These are phyloP conservation scores for Friedmanniomyces simplex DNA, from an alignment of 495 filamentous ascomycete genomes.

Conservation along the genomic window DNA sequence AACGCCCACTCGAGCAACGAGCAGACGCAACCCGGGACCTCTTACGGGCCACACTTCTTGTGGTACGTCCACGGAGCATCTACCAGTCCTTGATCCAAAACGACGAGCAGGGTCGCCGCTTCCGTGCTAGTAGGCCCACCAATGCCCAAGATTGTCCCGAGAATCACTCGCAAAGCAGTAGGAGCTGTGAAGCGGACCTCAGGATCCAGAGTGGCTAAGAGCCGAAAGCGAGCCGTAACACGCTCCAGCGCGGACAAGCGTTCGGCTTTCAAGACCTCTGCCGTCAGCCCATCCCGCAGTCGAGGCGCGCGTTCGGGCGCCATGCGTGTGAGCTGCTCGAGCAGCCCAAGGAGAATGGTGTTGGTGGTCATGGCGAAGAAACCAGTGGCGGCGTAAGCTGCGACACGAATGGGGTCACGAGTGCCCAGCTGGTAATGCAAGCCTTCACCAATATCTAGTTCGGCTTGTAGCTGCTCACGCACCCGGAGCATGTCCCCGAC, in stretches of 20 bases:
- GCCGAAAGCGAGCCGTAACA: neutral
- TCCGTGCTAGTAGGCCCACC: neutral
- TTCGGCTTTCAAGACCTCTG: neutral
- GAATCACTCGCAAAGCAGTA: neutral
- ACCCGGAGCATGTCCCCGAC: neutral
- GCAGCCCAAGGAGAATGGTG: neutral
- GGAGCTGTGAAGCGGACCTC: neutral
- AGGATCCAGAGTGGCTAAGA: neutral
- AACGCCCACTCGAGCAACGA: too few relatives aligned
- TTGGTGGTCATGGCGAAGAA: constrained; percentile 7
- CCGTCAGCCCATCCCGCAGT: neutral
- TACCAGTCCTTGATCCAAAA: neutral
- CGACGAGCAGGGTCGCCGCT: neutral
- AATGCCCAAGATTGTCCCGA: neutral
- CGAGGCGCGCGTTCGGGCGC: neutral
- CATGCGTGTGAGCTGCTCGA: neutral
- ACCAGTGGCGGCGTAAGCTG: constrained; percentile 3
- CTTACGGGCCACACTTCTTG: too few relatives aligned
- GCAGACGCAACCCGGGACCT: too few relatives aligned
- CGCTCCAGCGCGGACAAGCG: neutral
- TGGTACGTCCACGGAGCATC: neutral
- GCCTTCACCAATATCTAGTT: neutral
- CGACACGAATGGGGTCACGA: neutral
- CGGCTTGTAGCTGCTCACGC: neutral
- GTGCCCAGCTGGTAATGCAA: neutral